These are phyloP conservation scores for Myriosclerotinia duriaeana DNA, from an alignment of 2,329 filamentous ascomycete species.

Conservation along the genomic window DNA sequence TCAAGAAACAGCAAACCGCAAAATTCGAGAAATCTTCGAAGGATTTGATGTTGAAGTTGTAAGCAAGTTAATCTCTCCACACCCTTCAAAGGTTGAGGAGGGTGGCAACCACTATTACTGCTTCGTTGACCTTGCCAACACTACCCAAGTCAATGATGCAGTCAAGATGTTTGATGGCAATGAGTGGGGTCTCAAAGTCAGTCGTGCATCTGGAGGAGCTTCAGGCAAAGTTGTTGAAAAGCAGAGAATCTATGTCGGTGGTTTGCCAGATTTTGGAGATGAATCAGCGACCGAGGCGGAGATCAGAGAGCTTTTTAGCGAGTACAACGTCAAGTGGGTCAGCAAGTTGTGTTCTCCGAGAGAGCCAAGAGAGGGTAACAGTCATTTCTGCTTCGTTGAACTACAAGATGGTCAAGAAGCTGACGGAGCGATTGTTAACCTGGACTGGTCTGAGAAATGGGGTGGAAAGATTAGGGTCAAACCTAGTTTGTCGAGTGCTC, in stretches of 20 bases:
- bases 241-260: constrained; percentile 51
- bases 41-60: constrained; percentile 47
- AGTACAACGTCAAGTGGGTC: constrained; percentile 45
- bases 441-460: constrained; percentile 39
- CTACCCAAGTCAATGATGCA: constrained; percentile 54
- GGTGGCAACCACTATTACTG: constrained; percentile 61
- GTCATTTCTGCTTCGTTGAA: constrained; percentile 66
- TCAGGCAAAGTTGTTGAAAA: constrained; percentile 39
- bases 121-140: constrained; percentile 61
- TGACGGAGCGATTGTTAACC: constrained; percentile 49
- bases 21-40: constrained; percentile 50
- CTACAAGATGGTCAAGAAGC: constrained; percentile 56
- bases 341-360: constrained; percentile 54
- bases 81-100: constrained; percentile 52
- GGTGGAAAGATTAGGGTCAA: constrained; percentile 34
- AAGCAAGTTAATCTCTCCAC: constrained; percentile 53
- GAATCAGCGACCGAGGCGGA: constrained; percentile 49
- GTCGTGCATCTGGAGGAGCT: constrained; percentile 21
- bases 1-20: constrained; percentile 48
- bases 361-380: constrained; percentile 50
- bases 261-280: constrained; percentile 50
- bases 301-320: constrained; percentile 48
- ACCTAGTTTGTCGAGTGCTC: constrained; percentile 22
- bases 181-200: constrained; percentile 32
- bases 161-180: constrained; percentile 44